Percentiles rank a stretch among this genome's conserved stretches.
These are phyloP conservation scores for Penicillium sp. DNA, from an alignment of 2,329 filamentous ascomycete species.

Conservation along the genomic window DNA sequence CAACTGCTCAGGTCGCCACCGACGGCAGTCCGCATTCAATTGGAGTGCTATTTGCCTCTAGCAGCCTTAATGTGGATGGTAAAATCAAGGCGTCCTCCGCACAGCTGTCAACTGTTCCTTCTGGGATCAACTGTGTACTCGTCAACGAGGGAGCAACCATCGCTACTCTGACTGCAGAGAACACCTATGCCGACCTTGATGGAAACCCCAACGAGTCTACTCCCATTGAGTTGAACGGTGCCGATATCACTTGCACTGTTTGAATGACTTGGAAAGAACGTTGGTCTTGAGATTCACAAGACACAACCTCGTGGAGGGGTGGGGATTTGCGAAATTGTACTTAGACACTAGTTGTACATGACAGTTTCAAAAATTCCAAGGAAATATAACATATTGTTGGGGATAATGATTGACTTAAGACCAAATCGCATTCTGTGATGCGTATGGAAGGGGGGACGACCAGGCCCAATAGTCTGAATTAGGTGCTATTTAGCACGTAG, in stretches of 20 bases:
- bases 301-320: too few relatives aligned
- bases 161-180: not conserved
- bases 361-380: too few relatives aligned
- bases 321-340: too few relatives aligned
- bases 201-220: constrained; percentile 5
- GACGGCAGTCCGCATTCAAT: not conserved
- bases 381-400: too few relatives aligned
- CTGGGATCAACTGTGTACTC: constrained; percentile 1
- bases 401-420: too few relatives aligned
- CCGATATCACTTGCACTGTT: not conserved
- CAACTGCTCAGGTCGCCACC: not conserved
- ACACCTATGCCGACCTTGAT: constrained; percentile 8
- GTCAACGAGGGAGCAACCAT: not conserved
- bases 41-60: not conserved
- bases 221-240: constrained; percentile 2
- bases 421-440: too few relatives aligned
- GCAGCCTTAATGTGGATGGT: not conserved
- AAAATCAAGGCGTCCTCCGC: not conserved
- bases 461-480: too few relatives aligned
- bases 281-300: too few relatives aligned
- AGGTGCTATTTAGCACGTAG: too few relatives aligned
- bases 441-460: too few relatives aligned
- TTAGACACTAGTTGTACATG: too few relatives aligned
- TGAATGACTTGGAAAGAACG: too few relatives aligned
- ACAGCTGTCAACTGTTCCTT: not conserved